Conservation (phyloP, 345 rosid genomes). For the Iberis pinnata region DNA sequence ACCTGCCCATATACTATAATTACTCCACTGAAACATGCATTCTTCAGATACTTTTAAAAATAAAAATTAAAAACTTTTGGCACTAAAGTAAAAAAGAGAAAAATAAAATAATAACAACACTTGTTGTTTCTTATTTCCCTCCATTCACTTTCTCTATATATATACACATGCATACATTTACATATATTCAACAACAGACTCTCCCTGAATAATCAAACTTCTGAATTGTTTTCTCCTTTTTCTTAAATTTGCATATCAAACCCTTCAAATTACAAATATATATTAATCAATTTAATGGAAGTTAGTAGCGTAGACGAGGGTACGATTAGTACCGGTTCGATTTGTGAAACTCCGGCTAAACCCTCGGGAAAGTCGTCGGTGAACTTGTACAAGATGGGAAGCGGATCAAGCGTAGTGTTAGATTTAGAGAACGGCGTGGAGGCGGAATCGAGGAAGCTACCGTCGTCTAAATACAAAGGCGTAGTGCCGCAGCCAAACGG, state of each 20-base stretch:
- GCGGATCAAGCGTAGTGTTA: constrained; percentile 54
- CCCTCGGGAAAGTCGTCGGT: constrained; percentile 33
- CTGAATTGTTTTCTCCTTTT: constrained; percentile 10
- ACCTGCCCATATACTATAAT: constrained; percentile 33
- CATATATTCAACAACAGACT: constrained; percentile 3
- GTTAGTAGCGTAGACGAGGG: constrained; percentile 54
- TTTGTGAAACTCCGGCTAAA: constrained; percentile 20
- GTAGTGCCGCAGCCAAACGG: constrained; percentile 98
- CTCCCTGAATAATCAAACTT: constrained; percentile 11
- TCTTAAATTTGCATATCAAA: neutral
- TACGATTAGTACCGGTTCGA: constrained; percentile 42
- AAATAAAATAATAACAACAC: constrained; percentile 27
- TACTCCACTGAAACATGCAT: constrained; percentile 28
- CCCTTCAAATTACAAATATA: neutral
- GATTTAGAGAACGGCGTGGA: constrained; percentile 62
- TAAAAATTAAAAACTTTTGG: neutral
- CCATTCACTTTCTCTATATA: constrained; percentile 20
- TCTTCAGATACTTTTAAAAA: constrained; percentile 11
- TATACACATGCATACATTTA: neutral
- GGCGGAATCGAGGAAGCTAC: constrained; percentile 79
- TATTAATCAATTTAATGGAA: constrained; percentile 32
- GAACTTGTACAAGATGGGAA: constrained; percentile 46
- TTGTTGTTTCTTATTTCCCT: constrained; percentile 32
- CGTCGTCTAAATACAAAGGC: constrained; percentile 88
- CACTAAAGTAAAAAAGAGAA: constrained; percentile 17